Conservation (phyloP, 2,329 filamentous ascomycete species). For the Clonostachys rosea region DNA sequence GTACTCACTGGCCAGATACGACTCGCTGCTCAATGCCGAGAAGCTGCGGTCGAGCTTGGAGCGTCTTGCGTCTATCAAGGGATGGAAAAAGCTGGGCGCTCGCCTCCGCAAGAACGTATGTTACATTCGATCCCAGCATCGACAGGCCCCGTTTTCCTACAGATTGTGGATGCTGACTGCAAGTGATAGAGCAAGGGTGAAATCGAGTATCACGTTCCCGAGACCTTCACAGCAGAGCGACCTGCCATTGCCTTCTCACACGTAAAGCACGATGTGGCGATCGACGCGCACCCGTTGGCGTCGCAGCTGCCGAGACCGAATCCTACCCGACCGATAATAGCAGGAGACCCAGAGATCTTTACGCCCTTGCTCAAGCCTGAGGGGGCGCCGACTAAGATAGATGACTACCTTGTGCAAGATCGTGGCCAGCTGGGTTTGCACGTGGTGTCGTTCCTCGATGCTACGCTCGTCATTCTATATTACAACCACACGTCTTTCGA, state of each 20-base stretch:
- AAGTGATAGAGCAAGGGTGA: slow-evolving; percentile 11
- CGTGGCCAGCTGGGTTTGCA: slow-evolving; percentile 32
- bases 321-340: slow-evolving; percentile 10
- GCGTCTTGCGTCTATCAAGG: slow-evolving; percentile 7
- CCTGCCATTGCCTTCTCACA: slow-evolving; percentile 27
- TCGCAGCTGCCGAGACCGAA: slow-evolving; percentile 15
- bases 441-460: slow-evolving; percentile 33
- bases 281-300: slow-evolving; percentile 25
- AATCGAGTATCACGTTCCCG: slow-evolving; percentile 35
- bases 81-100: slow-evolving; percentile 17
- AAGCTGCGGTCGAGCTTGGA: slow-evolving; percentile 9
- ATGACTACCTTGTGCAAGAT: slow-evolving; percentile 29
- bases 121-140: no score
- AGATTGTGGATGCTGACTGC: background rate
- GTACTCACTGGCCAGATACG: slow-evolving; percentile 15
- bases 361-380: slow-evolving; percentile 8
- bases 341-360: slow-evolving; percentile 14
- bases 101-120: slow-evolving; percentile 12
- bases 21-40: slow-evolving; percentile 14
- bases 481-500: slow-evolving; percentile 35
- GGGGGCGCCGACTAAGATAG: slow-evolving; percentile 13
- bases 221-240: slow-evolving; percentile 20
- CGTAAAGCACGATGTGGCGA: slow-evolving; percentile 11
- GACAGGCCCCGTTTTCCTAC: background rate
- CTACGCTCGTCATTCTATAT: slow-evolving; percentile 30